phyloP scores from a whole-genome alignment of 2,329 filamentous ascomycete genomes.

The Tolypocladium amazonense region DNA sequence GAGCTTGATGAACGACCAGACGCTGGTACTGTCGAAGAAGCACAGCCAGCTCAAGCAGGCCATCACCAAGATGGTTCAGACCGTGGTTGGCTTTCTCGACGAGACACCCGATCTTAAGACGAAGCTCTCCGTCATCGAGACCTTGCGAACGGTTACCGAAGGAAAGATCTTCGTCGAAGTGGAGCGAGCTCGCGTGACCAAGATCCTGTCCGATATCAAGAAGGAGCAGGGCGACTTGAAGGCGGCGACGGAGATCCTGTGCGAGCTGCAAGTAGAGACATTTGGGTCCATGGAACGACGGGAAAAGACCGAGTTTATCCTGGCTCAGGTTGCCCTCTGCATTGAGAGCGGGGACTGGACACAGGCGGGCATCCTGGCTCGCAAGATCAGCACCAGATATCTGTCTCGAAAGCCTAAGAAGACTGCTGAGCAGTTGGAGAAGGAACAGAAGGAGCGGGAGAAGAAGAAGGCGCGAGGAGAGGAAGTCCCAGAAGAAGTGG shows the following conservation, averaged over 20 bases:
- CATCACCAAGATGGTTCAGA: slow-evolving; percentile 97
- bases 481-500: slow-evolving; percentile 66
- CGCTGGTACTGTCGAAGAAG: slow-evolving; percentile 94
- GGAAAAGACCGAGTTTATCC: slow-evolving; percentile 98
- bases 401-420: slow-evolving; percentile 86
- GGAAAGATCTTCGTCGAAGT: slow-evolving; percentile 99
- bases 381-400: slow-evolving; percentile 95
- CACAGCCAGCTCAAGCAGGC: slow-evolving; percentile 99
- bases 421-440: slow-evolving; percentile 77
- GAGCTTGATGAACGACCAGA: slow-evolving; percentile 92
- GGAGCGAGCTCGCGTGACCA: slow-evolving; percentile 89
- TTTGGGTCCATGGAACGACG: slow-evolving; percentile 96
- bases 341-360: slow-evolving; percentile 96
- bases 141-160: slow-evolving; percentile 89
- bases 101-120: slow-evolving; percentile 74
- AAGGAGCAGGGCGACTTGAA: slow-evolving; percentile 88
- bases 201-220: slow-evolving; percentile 94
- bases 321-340: slow-evolving; percentile 88
- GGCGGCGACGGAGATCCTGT: slow-evolving; percentile 83
- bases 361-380: slow-evolving; percentile 83
- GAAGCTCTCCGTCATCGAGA: slow-evolving; percentile 91
- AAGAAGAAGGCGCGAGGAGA: slow-evolving; percentile 72
- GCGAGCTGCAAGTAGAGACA: slow-evolving; percentile 96
- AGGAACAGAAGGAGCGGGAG: slow-evolving; percentile 80
- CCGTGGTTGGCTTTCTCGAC: slow-evolving; percentile 85